Evolutionary conservation across 176 grass and related monocot species (phyloP).

Genomic region (Dactylis glomerata): DNA sequence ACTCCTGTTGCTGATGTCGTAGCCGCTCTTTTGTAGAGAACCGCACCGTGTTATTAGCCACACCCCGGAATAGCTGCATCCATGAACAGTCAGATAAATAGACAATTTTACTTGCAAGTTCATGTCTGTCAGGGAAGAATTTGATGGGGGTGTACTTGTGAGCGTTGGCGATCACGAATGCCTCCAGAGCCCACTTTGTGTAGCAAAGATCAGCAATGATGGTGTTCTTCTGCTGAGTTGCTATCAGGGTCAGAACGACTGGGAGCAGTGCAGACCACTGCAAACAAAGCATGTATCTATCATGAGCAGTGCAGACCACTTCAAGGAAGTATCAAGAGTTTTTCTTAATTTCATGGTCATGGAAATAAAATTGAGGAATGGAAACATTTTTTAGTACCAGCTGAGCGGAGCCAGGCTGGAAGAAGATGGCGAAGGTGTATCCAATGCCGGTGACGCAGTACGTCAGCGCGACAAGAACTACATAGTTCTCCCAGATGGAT

Average conservation of each 20-base stretch:
- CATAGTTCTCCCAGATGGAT: slow-evolving; percentile 63
- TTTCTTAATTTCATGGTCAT: background rate
- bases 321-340: background rate
- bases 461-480: slow-evolving; percentile 48
- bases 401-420: slow-evolving; percentile 68
- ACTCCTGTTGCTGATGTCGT: slow-evolving; percentile 45
- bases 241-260: slow-evolving; percentile 64
- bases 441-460: slow-evolving; percentile 76
- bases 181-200: slow-evolving; percentile 79
- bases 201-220: slow-evolving; percentile 60
- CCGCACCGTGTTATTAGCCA: slow-evolving; percentile 64
- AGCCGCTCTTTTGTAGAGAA: slow-evolving; percentile 53
- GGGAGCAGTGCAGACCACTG: slow-evolving; percentile 77
- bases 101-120: background rate
- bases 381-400: slow-evolving; percentile 29
- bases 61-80: slow-evolving; percentile 60
- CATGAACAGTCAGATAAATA: background rate
- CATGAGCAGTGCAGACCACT: background rate
- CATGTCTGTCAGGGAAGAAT: background rate
- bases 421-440: slow-evolving; percentile 79
- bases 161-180: slow-evolving; percentile 63
- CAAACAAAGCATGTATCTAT: background rate
- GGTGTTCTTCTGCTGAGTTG: slow-evolving; percentile 66
- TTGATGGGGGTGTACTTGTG: slow-evolving; percentile 39
- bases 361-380: background rate